Evolutionary conservation across 2,329 filamentous ascomycete genomes (phyloP), one percentile per base, ranked within the genome.

Genomic region (Ascosphaera pollenicola): DNA sequence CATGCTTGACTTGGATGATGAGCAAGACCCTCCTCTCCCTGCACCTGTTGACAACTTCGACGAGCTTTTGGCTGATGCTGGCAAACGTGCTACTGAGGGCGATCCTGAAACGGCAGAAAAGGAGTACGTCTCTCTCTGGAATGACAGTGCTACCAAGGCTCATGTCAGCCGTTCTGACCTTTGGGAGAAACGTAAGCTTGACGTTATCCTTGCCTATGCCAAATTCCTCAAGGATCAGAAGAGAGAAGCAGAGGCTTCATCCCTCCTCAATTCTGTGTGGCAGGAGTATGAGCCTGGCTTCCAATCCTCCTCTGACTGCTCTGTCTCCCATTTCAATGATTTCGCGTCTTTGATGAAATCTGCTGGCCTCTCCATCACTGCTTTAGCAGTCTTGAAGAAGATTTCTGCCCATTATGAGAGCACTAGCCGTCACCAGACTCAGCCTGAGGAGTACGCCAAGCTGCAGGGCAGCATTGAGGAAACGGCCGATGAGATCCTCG

Each of bases 61-160:
- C 21, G 21, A 24, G 21, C 21, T 24, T 24, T 24, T 24, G 21
- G 21, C 21, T 24, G 21, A 24, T 10, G 21, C 61, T 2, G 53
- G 62, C 39, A 51, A 50, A 5, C 56, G 60, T 41, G 42, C 51
- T 11, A 48, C 55, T 1, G 48, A 53, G 28, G 50, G 54, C 17
- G 45, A 50, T 41, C 43, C 47, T 42, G 52, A 48, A 42, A 55
- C 45, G n/a, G 63, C 63, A 0, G 64, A 68, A 45, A 53, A 56
- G 31, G 53, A 54, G 2, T 69, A 66, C 37, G 56, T 68, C 13
- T 60, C 67, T 42, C 55, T 65, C 3, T 69, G 66, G 66, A 60
- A 64, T 47, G 60, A 59, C n/a, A 52, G 62, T 2, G 65, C 60
- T n/a, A 55, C 55, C 32, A 60, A 61, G 40, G 64, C 57, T 42